These are phyloP conservation scores for Areca catechu DNA, from an alignment of 176 grass and related monocot species.

Conservation along the genomic window DNA sequence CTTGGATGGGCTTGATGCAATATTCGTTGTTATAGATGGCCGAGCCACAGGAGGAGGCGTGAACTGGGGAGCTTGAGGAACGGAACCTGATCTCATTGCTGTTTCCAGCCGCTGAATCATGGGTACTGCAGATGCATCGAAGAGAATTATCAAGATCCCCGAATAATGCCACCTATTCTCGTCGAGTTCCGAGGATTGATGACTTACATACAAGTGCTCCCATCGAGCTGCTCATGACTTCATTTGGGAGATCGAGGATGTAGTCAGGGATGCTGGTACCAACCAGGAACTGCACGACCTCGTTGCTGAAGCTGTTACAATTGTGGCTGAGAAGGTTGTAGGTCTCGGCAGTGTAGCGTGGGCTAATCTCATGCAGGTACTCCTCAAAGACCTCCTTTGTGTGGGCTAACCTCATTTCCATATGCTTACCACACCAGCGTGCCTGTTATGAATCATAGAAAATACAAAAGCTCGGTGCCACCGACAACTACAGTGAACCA, in stretches of 20 bases:
- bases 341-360: slow-evolving; percentile 39
- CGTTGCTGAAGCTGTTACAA: slow-evolving; percentile 89
- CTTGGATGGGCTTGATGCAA: not conserved
- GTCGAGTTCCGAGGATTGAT: not conserved
- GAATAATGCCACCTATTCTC: too few species aligned
- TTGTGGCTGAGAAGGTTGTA: slow-evolving; percentile 73
- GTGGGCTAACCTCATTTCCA: slow-evolving; percentile 50
- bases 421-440: slow-evolving; percentile 71
- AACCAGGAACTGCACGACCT: slow-evolving; percentile 50
- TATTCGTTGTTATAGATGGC: not conserved
- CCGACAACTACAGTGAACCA: too few species aligned
- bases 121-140: slow-evolving; percentile 26
- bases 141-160: too few species aligned
- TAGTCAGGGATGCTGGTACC: slow-evolving; percentile 47
- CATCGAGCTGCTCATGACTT: slow-evolving; percentile 73
- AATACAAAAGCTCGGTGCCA: too few species aligned
- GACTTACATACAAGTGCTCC: slow-evolving; percentile 55
- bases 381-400: slow-evolving; percentile 57
- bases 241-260: slow-evolving; percentile 61
- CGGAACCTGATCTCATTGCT: slow-evolving; percentile 36
- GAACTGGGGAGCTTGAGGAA: slow-evolving; percentile 48
- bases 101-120: slow-evolving; percentile 77
- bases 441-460: slow-evolving; percentile 32
- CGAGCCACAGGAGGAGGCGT: not conserved
- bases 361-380: slow-evolving; percentile 61